Evolutionary conservation across 108 stramenopile genomes (phyloP).

Genomic region (Conticribra guillardii): DNA sequence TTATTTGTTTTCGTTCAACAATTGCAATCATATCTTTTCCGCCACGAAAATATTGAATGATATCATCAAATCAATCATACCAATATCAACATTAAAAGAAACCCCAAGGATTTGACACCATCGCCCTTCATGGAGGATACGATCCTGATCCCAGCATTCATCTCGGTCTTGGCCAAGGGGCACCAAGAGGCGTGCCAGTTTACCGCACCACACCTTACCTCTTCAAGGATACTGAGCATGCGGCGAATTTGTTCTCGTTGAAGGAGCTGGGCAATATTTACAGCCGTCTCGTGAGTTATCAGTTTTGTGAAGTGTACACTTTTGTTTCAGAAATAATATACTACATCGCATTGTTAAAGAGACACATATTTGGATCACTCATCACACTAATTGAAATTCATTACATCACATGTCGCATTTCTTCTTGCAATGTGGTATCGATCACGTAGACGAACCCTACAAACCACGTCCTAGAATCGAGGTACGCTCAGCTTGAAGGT

Average conservation of each 20-base stretch:
- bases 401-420: too few relatives aligned
- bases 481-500: slow-evolving; percentile 81
- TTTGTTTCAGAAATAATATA: slow-evolving; percentile 1
- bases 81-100: too few relatives aligned
- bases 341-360: too few relatives aligned
- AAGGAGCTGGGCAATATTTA: slow-evolving; percentile 92
- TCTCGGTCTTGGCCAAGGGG: slow-evolving; percentile 58
- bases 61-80: too few relatives aligned
- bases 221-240: slow-evolving; percentile 82
- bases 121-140: slow-evolving; percentile 75
- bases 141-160: slow-evolving; percentile 52
- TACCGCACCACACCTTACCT: slow-evolving; percentile 77
- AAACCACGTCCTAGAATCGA: slow-evolving; percentile 74
- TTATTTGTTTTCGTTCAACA: too few relatives aligned
- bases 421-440: too few relatives aligned
- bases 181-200: slow-evolving; percentile 78
- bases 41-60: too few relatives aligned
- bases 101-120: slow-evolving; percentile 72
- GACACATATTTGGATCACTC: too few relatives aligned
- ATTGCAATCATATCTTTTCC: too few relatives aligned
- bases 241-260: slow-evolving; percentile 83
- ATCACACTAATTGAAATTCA: too few relatives aligned
- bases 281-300: slow-evolving; percentile 32
- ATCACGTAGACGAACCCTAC: slow-evolving; percentile 77
- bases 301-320: neutral